Evolutionary conservation across 23 red algal genomes (phyloP), one percentile per base, ranked within the genome.

Genomic region (Gracilaria gracilis): DNA sequence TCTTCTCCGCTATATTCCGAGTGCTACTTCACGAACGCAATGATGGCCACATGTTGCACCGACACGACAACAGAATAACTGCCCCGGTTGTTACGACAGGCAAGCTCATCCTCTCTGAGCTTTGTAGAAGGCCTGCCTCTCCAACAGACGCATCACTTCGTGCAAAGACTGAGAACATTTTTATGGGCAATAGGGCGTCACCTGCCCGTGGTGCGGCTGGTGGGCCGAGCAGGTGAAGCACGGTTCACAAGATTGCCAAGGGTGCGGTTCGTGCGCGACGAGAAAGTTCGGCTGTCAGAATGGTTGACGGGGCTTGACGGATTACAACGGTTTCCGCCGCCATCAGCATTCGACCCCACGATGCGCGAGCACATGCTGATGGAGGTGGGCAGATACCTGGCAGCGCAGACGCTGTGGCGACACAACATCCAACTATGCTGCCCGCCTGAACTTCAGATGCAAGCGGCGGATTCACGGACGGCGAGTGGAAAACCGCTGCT

Each of bases 261-360:
- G n/a, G 65, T 70, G 34, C 65, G 65, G 13, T 70, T 70, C n/a
- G 65, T 70, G 27, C 65, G 65, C 3, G 65, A 70, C 35, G 65
- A 70, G 65, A 70, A 70, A 19, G 65, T 70, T 13, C 65, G 65
- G 2, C 36, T 70, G 20, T 70, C 65, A 24, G 65, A 70, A 24
- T 70, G 65, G 65, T 19, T 70, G 35, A 37, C 65, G 9, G 65
- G 65, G 4, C 65, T 70, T 15, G 65, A 39, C 65, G 65, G 65
- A 19, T 70, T 70, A 9, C 65, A 70, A 70, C 65, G 65, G 1
- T 70, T 70, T 70, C 65, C 65, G 4, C 65, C 65, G n/a, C 32
- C 65, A 17, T 70, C 65, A n/a, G 65, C 65, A 39, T 70, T 70
- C n/a, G 65, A 70, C n/a, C 65, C 65, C 1, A 70, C 65, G 27